Evolutionary conservation across 331 rosid species (phyloP), one percentile per base, ranked within the genome.

Genomic region (Rhamnella rubrinervis): DNA sequence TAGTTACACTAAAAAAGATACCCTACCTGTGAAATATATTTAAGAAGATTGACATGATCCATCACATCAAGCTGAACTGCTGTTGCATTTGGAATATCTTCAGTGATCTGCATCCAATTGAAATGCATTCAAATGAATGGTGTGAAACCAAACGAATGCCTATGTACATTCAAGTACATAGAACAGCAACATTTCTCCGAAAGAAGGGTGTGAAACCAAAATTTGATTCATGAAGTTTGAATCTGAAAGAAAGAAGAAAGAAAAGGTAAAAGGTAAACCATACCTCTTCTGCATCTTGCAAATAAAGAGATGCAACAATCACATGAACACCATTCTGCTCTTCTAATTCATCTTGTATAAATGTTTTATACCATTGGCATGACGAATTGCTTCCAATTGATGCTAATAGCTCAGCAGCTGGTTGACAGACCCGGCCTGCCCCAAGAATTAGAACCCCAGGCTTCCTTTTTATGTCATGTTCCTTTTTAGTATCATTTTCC

Each of bases 371-470:
- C 86, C 83, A 78, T 26, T 75, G 76, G 40, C 68, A 61, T 49
- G 85, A 80, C 63, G 92, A 78, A 65, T 16, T 58, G 35, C 65
- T 80, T 80, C 96, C 87, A 65, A 80, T 16, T 67, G 97, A 88
- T 20, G 90, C 85, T 71, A 93, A 65, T 77, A 93, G 74, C 73
- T 89, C 88, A 2, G 89, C 96, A 56, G 98, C 97, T 56, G 98
- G 98, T 75, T 79, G 89, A 77, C 98, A 93, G 73, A 93, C 97
- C 61, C 97, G 83, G 28, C 98, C 98, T 11, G 98, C 98, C 21
- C 98, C 98, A 68, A 93, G 88, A 71, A 93, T 89, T 21, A 93
- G 88, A 84, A 91, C 93, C 35, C 83, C 75, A 40, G 80, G 72
- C 88, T 89, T 91, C 68, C 75, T 84, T 85, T 80, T 81, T 4